Percentiles rank a stretch among this genome's conserved stretches.
phyloP scores from a whole-genome alignment of 2,329 filamentous ascomycete genomes.

The Parastagonospora nodorum region DNA sequence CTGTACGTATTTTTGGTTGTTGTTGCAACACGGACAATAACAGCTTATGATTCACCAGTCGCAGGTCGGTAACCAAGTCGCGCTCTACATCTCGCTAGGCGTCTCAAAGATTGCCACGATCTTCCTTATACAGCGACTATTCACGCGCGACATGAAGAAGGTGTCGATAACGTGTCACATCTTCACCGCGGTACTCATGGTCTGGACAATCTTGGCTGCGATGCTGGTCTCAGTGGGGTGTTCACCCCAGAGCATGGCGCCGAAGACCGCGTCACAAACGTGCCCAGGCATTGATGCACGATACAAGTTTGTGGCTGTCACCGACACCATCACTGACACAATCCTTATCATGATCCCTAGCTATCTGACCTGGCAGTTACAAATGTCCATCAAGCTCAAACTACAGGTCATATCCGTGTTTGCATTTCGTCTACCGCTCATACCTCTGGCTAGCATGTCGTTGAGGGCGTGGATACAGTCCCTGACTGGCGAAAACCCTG shows the following conservation, averaged over 20 bases:
- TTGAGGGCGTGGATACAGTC: constrained; percentile 15
- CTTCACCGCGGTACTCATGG: constrained; percentile 12
- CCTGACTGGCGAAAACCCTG: constrained; percentile 18
- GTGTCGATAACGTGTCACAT: constrained; percentile 31
- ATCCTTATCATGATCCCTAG: constrained; percentile 25
- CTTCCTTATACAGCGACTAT: constrained; percentile 34
- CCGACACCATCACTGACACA: constrained; percentile 29
- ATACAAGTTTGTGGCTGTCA: constrained; percentile 22
- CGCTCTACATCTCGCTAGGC: constrained; percentile 28
- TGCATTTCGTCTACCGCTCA: constrained; percentile 24
- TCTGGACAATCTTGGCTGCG: constrained; percentile 28
- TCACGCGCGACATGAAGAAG: constrained; percentile 30
- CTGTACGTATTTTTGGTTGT: constrained; percentile 10
- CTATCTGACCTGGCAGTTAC: constrained; percentile 31
- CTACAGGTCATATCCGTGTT: constrained; percentile 35
- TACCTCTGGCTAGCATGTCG: constrained; percentile 17
- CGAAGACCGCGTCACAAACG: constrained; percentile 13
- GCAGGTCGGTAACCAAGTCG: constrained; percentile 24
- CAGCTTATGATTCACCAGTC: constrained; percentile 7
- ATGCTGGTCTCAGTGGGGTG: constrained; percentile 29
- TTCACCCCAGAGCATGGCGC: constrained; percentile 17
- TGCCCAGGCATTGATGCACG: constrained; percentile 22
- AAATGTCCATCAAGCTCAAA: constrained; percentile 32
- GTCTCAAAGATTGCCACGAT: constrained; percentile 34
- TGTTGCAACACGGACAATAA: too few species aligned